These are phyloP conservation scores for Penicillium sp. DNA, from an alignment of 2,329 filamentous ascomycete genomes.

Conservation along the genomic window DNA sequence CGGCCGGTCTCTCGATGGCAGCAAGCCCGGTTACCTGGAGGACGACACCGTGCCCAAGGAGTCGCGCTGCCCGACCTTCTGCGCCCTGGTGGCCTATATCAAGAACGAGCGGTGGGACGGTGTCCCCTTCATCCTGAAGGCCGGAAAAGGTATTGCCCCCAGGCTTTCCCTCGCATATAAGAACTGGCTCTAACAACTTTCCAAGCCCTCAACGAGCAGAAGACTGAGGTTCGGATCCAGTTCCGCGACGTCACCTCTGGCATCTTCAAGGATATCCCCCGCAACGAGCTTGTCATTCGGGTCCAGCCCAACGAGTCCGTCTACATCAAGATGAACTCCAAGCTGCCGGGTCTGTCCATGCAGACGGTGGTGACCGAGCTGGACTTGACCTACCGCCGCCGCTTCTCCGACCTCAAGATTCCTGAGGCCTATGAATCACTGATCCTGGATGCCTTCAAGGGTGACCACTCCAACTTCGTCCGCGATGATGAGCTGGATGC, in stretches of 20 bases:
- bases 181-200: slow-evolving; percentile 18
- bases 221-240: slow-evolving; percentile 98
- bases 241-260: slow-evolving; percentile 99
- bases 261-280: slow-evolving; percentile 99
- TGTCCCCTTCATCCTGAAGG: slow-evolving; percentile 98
- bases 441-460: slow-evolving; percentile 95
- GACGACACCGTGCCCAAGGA: slow-evolving; percentile 97
- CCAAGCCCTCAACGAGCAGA: slow-evolving; percentile 90
- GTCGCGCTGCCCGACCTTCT: slow-evolving; percentile 96
- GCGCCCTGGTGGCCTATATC: slow-evolving; percentile 94
- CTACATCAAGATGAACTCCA: slow-evolving; percentile 99
- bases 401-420: slow-evolving; percentile 99
- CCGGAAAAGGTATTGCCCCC: slow-evolving; percentile 66
- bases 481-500: slow-evolving; percentile 95
- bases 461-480: slow-evolving; percentile 99
- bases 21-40: slow-evolving; percentile 97
- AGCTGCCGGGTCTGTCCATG: slow-evolving; percentile 97
- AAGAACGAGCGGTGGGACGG: slow-evolving; percentile 99
- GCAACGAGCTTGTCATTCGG: slow-evolving; percentile 98
- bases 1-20: slow-evolving; percentile 90
- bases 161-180: no score
- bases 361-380: slow-evolving; percentile 98
- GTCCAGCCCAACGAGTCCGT: slow-evolving; percentile 99
- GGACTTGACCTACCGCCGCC: slow-evolving; percentile 93
- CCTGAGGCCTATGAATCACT: slow-evolving; percentile 98